Conservation (phyloP, 2,329 filamentous ascomycete species). For the Sporothrix protearum region DNA sequence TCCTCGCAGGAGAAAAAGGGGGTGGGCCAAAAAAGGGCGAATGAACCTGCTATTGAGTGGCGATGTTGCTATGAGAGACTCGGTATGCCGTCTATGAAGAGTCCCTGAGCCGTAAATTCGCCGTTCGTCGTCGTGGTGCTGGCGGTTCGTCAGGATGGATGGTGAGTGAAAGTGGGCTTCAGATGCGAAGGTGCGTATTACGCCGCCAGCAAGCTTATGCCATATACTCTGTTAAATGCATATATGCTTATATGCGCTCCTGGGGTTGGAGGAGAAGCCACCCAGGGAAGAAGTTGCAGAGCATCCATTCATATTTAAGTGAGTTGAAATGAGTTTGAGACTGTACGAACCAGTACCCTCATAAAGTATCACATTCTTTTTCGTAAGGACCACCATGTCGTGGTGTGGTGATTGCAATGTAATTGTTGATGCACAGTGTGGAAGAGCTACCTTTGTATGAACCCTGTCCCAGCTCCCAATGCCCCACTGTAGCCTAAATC, state of each 20-base stretch:
- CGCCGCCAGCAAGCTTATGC: not conserved
- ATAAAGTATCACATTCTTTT: no score
- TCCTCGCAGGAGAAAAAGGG: not conserved
- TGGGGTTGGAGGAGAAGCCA: not conserved
- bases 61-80: not conserved
- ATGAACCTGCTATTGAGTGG: not conserved
- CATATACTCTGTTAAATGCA: not conserved
- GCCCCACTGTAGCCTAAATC: slow-evolving; percentile 7
- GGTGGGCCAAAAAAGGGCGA: not conserved
- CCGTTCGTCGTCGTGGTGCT: not conserved
- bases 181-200: slow-evolving; percentile 2
- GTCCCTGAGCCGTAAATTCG: not conserved
- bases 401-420: not conserved
- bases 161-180: not conserved
- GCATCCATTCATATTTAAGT: not conserved
- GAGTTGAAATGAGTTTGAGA: not conserved
- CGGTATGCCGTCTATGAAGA: not conserved
- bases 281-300: not conserved
- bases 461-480: not conserved
- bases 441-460: not conserved
- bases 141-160: not conserved
- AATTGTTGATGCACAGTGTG: not conserved
- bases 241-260: not conserved
- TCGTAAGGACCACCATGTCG: not conserved
- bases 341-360: no score